Base-by-base conservation (phyloP, 495 filamentous ascomycete species). In the Neurospora discreta region DNA sequence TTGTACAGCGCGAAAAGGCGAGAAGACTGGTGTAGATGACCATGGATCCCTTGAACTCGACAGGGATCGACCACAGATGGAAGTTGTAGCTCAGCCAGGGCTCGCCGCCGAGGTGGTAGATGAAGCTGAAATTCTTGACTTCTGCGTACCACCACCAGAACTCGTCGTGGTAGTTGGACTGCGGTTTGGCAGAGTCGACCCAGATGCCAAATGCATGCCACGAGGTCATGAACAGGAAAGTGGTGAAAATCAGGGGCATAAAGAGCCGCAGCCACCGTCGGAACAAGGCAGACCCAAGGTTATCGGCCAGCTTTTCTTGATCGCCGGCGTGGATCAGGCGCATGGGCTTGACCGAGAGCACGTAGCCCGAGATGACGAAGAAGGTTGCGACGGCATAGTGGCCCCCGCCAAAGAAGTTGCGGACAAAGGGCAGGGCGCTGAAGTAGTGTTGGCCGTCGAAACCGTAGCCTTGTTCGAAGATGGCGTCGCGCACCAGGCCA, bases 111-210 rank as follows among this genome's bases (percentile, higher is more conserved):
- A n/a, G 70, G 70, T 84, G 79, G 74, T 85, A 88, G 42, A 88
- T 71, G 78, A 87, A 89, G 78, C 79, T 87, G 78, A 87, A 89
- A 76, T 87, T 86, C 77, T 88, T 89, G 77, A 88, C 78, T 73
- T 89, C 86, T 42, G 71, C 69, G 73, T 88, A 89, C 85, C 86
- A 88, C n/a, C 80, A 81, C 82, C 80, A 85, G 5, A 87, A 40
- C 75, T 88, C 86, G 16, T 79, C 79, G 18, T 73, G 33, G 72
- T 83, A 85, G 38, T 73, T 85, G 0, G 39, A 18, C 73, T 82
- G 69, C 20, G 74, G 72, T 33, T 80, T 73, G 1, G 78, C 75
- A 39, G 70, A 70, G 33, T 77, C 78, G 38, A 82, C 76, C 75
- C 75, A 80, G 60, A 87, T 76, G 11, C 81, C 78, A 70, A 87